Base-by-base conservation (phyloP, 1,284 basidiomycete genomes). In the Ganoderma lingzhi region DNA sequence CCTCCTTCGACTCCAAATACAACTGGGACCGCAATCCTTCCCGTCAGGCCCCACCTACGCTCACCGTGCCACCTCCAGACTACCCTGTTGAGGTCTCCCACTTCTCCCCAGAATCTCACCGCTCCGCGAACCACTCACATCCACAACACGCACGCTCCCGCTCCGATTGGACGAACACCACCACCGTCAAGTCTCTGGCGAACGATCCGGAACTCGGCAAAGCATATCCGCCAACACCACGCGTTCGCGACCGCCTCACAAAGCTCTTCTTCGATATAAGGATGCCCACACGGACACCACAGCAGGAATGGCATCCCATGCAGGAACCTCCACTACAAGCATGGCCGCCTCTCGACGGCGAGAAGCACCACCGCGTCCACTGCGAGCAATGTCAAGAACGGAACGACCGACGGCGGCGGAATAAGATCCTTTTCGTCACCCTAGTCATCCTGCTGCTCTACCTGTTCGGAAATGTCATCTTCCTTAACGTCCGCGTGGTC, bases 401-500 rank as follows among this genome's bases (percentile, higher is more conserved):
- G 65, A 71, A 77, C 44, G 66, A 72, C 66, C 81, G 78, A 75
- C 79, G 75, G 68, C 79, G 72, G 64, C 78, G 79, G 32, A 53
- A 72, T 73, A 73, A 74, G 76, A 62, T 80, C 32, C 72, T 84
- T 48, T 32, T 80, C 71, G 42, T 78, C 45, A 66, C 80, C 1
- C 73, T 85, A 63, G 72, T 84, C 64, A 68, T 86, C 64, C 62
- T 87, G 44, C 76, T 87, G 35, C 78, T 87, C 39, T 80, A 83
- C 65, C 77, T 87, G 32, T 77, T 86, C 41, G 82, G 80, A 19
- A 82, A 87, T 74, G 67, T 76, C 41, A 71, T 82, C 59, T 81
- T 83, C 69, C 75, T 87, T 66, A 80, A 86, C 71, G 70, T 83
- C 23, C 82, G 81, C 63, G 77, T 84, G 14, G 71, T 76, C 62